phyloP scores from a whole-genome alignment of 148 eudicot species.

The Hydrangea macrophylla region DNA sequence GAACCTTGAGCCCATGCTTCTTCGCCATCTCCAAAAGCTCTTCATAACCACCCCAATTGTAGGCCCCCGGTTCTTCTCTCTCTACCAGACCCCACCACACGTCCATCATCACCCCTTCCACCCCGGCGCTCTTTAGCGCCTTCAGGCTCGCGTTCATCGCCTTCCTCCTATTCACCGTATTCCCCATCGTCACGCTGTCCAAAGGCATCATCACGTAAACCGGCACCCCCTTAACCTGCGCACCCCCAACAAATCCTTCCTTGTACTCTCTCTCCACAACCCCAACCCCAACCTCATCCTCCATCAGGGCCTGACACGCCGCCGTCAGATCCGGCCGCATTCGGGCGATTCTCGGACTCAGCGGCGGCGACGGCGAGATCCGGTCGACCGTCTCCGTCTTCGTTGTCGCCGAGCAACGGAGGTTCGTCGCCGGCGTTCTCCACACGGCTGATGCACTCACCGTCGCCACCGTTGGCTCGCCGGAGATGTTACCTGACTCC shows the following conservation, averaged over 20 bases:
- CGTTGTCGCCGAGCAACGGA: constrained; percentile 18
- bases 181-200: constrained; percentile 72
- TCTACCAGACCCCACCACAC: constrained; percentile 99
- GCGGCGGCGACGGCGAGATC: constrained; percentile 53
- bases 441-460: constrained; percentile 28
- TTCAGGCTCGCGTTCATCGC: constrained; percentile 79
- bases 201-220: constrained; percentile 95
- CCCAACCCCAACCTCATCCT: constrained; percentile 5
- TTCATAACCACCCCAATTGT: constrained; percentile 79
- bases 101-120: constrained; percentile 91
- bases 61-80: constrained; percentile 65
- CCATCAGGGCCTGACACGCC: constrained; percentile 54
- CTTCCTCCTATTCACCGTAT: constrained; percentile 61
- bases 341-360: constrained; percentile 42
- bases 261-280: constrained; percentile 23
- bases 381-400: constrained; percentile 24
- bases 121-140: constrained; percentile 85
- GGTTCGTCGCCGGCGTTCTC: constrained; percentile 32
- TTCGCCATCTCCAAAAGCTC: constrained; percentile 76
- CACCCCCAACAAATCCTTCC: constrained; percentile 4
- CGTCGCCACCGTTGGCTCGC: constrained; percentile 16
- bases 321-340: constrained; percentile 44
- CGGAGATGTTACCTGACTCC: constrained; percentile 17
- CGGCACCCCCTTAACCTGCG: constrained; percentile 69
- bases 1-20: constrained; percentile 69